Base-by-base conservation (phyloP, 2,329 filamentous ascomycete species). In the Paraphoma sp. region DNA sequence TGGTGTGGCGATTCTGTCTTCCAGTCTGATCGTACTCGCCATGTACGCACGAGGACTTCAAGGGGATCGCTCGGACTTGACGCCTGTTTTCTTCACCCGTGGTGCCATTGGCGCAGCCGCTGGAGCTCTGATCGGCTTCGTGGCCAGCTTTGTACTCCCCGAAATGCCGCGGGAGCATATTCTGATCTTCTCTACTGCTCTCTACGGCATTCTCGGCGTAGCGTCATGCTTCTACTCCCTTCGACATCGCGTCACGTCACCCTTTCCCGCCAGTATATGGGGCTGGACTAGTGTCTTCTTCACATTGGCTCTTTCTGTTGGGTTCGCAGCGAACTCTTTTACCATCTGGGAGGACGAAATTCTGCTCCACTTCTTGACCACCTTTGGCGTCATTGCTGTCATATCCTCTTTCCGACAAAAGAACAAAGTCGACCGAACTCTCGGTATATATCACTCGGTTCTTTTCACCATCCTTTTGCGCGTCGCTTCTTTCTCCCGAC, bases 271-370 rank as follows among this genome's bases (percentile, higher is more conserved):
- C n/a, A 90, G 86, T 0, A 79, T 93, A 51, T 99, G 94, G 93
- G 90, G 92, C n/a, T 94, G 91, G 88, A 81, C 96, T 56, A 89
- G 92, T 6, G 81, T 92, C 28, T 74, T 93, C 12, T 92, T 96
- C 65, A 93, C 93, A 0, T 76, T 93, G n/a, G 87, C 90, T 59
- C 92, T 97, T 71, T 96, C 93, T n/a, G 81, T 91, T 49, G 94
- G 95, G 7, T 99, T 98, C 74, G 94, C 94, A 0, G 95, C 95
- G 3, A 99, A 99, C 78, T 99, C 95, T 0, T 99, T 93, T 78
- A 98, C 94, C 0, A 97, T 99, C 64, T 99, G 95, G 93, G 95
- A 99, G 79, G 95, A 99, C 71, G 91, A 92, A 12, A 97, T 97
- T 53, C 84, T 97, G 4, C 83, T 97, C 3, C 97, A 96, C 80